phyloP scores from a whole-genome alignment of 441 rosid genomes.

The Syzygium syzygioides region DNA sequence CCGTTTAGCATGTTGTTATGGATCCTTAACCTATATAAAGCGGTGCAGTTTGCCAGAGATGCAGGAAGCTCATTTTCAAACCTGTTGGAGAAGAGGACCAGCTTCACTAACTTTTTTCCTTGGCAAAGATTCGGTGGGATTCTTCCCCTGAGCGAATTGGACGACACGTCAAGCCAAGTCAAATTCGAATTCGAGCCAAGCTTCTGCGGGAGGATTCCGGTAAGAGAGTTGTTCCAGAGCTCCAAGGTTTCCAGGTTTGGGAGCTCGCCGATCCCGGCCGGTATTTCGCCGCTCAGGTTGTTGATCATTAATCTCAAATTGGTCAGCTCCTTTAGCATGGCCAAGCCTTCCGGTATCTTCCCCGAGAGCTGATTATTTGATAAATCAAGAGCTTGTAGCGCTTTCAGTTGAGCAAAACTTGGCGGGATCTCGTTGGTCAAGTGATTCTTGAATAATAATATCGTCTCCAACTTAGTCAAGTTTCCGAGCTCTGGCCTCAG shows the following conservation, averaged over 20 bases:
- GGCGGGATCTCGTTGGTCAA: slow-evolving; percentile 61
- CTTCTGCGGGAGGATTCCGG: slow-evolving; percentile 63
- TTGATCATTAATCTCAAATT: slow-evolving; percentile 62
- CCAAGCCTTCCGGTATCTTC: slow-evolving; percentile 47
- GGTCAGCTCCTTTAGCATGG: slow-evolving; percentile 44
- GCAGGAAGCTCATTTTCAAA: slow-evolving; percentile 44
- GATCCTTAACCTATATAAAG: slow-evolving; percentile 55
- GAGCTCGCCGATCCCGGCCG: slow-evolving; percentile 61
- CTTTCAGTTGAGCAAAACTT: slow-evolving; percentile 40
- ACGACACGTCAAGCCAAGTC: slow-evolving; percentile 56
- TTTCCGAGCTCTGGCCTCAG: slow-evolving; percentile 53
- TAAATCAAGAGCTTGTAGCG: slow-evolving; percentile 56
- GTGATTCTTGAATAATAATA: slow-evolving; percentile 50
- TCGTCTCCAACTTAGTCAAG: slow-evolving; percentile 45
- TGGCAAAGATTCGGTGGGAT: slow-evolving; percentile 69
- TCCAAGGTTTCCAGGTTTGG: slow-evolving; percentile 44
- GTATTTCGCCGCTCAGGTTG: slow-evolving; percentile 50
- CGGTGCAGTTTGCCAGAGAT: slow-evolving; percentile 48
- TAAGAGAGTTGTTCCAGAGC: slow-evolving; percentile 73
- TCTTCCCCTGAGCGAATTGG: slow-evolving; percentile 66
- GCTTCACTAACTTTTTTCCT: slow-evolving; percentile 73
- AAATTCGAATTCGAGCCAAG: slow-evolving; percentile 72
- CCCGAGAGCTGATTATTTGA: slow-evolving; percentile 71
- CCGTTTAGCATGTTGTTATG: slow-evolving; percentile 66
- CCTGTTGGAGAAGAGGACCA: slow-evolving; percentile 80